Evolutionary conservation across 176 grass and related monocot species (phyloP), one percentile per base, ranked within the genome.

Genomic region (Bolboschoenus planiculmis): DNA sequence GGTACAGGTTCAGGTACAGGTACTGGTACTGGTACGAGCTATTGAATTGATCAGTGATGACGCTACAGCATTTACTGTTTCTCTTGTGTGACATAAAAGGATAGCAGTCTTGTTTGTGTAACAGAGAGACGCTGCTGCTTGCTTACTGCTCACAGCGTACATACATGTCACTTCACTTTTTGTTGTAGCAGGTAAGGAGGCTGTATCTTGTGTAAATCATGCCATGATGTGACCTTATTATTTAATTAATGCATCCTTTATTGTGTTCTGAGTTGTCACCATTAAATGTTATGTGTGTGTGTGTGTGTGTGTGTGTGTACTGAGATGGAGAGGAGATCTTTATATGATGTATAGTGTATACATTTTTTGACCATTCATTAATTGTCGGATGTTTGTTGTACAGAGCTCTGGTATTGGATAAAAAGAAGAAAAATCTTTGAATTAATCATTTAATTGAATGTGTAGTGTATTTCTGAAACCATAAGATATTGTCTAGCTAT

Each of bases 141-240:
- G 11, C 44, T 8, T 47, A 47, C 11, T 14, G n/a, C n/a, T n/a
- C n/a, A n/a, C n/a, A n/a, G 39, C 9, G 31, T 48, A 5, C 4
- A 7, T 80, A 59, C 78, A 80, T 56, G 55, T 23, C 78, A 57
- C 26, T 18, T 59, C n/a, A n/a, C n/a, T n/a, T 56, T 80, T 11
- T 48, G 46, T 48, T 47, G 44, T 47, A 47, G 44, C 44, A n/a
- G n/a, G n/a, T n/a, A n/a, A n/a, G 27, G 58, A 80, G 78, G 50
- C 76, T 50, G 50, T 79, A 79, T 79, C 76, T 79, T 36, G 53
- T 73, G 68, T 59, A 56, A 80, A 40, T 80, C 78, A 80, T 42
- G 54, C 78, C 59, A 53, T 37, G 51, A 80, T 58, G 2, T 56
- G 35, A 56, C 35, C 34, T 26, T 37, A 39, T 80, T n/a, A n/a